Conservation (phyloP, 306 rosid species). For the Ormosia semicastrata region DNA sequence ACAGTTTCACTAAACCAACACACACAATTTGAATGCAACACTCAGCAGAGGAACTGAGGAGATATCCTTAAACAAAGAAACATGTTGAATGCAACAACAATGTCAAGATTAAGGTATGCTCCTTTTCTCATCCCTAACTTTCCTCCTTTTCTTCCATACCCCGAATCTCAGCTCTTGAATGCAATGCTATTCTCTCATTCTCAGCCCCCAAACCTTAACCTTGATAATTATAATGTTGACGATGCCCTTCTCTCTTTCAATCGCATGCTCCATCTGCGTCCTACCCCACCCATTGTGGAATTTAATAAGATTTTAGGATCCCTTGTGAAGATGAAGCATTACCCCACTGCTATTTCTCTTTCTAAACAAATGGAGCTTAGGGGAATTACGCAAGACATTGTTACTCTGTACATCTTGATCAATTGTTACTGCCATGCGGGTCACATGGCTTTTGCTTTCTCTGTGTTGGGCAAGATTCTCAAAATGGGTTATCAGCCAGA, state of each 20-base stretch:
- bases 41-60: too few relatives aligned
- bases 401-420: not conserved
- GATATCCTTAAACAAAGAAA: too few relatives aligned
- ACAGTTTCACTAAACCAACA: too few relatives aligned
- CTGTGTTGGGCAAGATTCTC: not conserved
- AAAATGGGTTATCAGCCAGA: not conserved
- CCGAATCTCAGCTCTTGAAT: too few relatives aligned
- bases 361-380: not conserved
- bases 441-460: not conserved
- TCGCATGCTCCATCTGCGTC: not conserved
- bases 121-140: too few relatives aligned
- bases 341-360: not conserved
- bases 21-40: too few relatives aligned
- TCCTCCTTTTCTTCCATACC: too few relatives aligned
- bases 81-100: too few relatives aligned
- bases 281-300: not conserved
- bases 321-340: not conserved
- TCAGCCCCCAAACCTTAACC: not conserved
- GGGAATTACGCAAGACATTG: not conserved
- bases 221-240: not conserved
- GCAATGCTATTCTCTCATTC: not conserved
- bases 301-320: not conserved
- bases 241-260: not conserved
- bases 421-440: not conserved
- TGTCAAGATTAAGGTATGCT: too few relatives aligned